Conservation (phyloP, 1,284 basidiomycete species). For the Anthracocystis setariae region DNA sequence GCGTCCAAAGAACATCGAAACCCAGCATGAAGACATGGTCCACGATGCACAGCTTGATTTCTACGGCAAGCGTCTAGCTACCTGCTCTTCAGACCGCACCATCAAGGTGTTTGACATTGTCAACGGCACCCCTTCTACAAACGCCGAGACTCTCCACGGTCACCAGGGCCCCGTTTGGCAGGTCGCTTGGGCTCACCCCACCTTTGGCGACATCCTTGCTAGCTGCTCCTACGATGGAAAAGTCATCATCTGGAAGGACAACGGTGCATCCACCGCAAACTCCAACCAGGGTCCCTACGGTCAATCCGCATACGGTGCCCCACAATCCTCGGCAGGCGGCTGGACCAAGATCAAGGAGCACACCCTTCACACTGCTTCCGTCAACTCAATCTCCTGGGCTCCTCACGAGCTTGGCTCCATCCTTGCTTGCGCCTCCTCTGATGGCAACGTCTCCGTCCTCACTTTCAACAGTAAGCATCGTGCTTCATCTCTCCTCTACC, state of each 20-base stretch:
- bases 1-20: constrained; percentile 62
- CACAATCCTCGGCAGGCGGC: constrained; percentile 45
- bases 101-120: constrained; percentile 95
- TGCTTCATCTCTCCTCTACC: background rate
- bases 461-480: constrained; percentile 86
- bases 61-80: constrained; percentile 94
- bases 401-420: constrained; percentile 97
- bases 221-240: constrained; percentile 98
- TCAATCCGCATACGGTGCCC: constrained; percentile 36
- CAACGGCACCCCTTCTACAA: constrained; percentile 78
- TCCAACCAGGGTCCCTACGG: constrained; percentile 69
- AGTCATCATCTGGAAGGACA: constrained; percentile 97
- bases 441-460: constrained; percentile 95
- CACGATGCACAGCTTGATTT: constrained; percentile 98
- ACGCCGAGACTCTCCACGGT: constrained; percentile 69
- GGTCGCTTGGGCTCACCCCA: constrained; percentile 98
- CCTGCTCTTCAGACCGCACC: constrained; percentile 94
- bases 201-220: constrained; percentile 88
- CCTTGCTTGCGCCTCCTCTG: constrained; percentile 95
- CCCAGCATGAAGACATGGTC: constrained; percentile 66
- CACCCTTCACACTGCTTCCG: constrained; percentile 87
- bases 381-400: constrained; percentile 98
- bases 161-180: constrained; percentile 99
- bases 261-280: constrained; percentile 70
- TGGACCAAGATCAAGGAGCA: constrained; percentile 99